phyloP scores from a whole-genome alignment of 768 basidiomycete genomes.

The Kwoniella heveanensis region DNA sequence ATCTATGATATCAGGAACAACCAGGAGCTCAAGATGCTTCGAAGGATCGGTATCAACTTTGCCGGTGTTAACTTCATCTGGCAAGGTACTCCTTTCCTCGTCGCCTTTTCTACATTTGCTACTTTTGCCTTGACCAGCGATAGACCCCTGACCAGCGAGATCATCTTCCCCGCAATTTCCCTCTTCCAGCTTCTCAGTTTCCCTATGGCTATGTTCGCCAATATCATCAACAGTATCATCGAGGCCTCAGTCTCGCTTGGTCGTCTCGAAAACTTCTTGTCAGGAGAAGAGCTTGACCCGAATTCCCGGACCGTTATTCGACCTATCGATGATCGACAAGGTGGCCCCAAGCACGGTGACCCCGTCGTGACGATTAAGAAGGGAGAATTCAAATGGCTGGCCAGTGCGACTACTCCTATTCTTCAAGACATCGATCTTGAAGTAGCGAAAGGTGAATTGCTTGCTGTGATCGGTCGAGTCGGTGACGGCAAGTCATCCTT shows the following conservation, averaged over 20 bases:
- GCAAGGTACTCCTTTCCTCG: constrained; percentile 54
- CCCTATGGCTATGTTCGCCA: constrained; percentile 55
- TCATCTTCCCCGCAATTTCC: constrained; percentile 95
- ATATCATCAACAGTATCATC: constrained; percentile 66
- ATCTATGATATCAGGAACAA: constrained; percentile 65
- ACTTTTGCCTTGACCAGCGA: constrained; percentile 55
- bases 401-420: constrained; percentile 60
- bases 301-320: constrained; percentile 68
- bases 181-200: constrained; percentile 52
- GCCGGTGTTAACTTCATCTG: constrained; percentile 59
- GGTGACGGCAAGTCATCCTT: constrained; percentile 73
- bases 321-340: constrained; percentile 38
- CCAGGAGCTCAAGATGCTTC: constrained; percentile 66
- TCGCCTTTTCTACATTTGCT: constrained; percentile 56
- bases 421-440: constrained; percentile 76
- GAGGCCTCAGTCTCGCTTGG: constrained; percentile 81
- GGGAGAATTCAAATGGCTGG: constrained; percentile 79
- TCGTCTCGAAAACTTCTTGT: constrained; percentile 74
- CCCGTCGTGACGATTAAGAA: constrained; percentile 70
- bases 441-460: constrained; percentile 78
- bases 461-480: constrained; percentile 83
- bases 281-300: constrained; percentile 74
- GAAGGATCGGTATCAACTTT: constrained; percentile 75
- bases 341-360: constrained; percentile 52
- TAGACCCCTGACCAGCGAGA: constrained; percentile 77